phyloP scores from a whole-genome alignment of 441 rosid genomes.

The Biscutella laevigata region DNA sequence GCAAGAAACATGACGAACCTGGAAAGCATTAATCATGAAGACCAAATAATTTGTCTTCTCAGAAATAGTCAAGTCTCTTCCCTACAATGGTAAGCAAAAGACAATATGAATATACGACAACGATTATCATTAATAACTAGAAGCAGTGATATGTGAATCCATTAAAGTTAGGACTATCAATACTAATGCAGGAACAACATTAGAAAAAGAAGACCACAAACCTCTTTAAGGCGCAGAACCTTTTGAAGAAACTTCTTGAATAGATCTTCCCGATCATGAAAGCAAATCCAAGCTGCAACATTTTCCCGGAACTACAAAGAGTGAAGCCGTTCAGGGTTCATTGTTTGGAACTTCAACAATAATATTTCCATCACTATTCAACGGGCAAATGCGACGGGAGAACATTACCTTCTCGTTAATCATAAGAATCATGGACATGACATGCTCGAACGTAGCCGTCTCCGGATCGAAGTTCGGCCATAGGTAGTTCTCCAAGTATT shows the following conservation, averaged over 20 bases:
- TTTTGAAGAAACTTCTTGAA: slow-evolving; percentile 69
- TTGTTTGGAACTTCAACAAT: background rate
- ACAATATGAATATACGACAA: slow-evolving; percentile 12
- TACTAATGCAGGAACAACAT: too few species aligned
- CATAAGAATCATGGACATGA: slow-evolving; percentile 97
- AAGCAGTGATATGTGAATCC: too few species aligned
- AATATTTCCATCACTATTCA: background rate
- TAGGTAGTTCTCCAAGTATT: slow-evolving; percentile 87
- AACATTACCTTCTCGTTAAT: slow-evolving; percentile 84
- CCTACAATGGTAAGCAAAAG: slow-evolving; percentile 41
- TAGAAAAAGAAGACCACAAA: slow-evolving; percentile 27
- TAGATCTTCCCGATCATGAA: slow-evolving; percentile 63
- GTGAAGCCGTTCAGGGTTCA: too few species aligned
- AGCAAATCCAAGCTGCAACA: slow-evolving; percentile 95
- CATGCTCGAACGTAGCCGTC: slow-evolving; percentile 83
- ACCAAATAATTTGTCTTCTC: slow-evolving; percentile 94
- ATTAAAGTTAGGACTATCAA: too few species aligned
- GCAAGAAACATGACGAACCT: slow-evolving; percentile 45
- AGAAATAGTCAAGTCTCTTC: slow-evolving; percentile 66
- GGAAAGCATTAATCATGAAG: slow-evolving; percentile 96
- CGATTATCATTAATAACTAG: too few species aligned
- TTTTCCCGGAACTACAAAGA: slow-evolving; percentile 87
- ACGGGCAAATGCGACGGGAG: background rate
- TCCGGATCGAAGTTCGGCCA: slow-evolving; percentile 90
- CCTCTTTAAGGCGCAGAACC: slow-evolving; percentile 88